Conservation (phyloP, 148 eudicot genomes). For the Silene uniflora region DNA sequence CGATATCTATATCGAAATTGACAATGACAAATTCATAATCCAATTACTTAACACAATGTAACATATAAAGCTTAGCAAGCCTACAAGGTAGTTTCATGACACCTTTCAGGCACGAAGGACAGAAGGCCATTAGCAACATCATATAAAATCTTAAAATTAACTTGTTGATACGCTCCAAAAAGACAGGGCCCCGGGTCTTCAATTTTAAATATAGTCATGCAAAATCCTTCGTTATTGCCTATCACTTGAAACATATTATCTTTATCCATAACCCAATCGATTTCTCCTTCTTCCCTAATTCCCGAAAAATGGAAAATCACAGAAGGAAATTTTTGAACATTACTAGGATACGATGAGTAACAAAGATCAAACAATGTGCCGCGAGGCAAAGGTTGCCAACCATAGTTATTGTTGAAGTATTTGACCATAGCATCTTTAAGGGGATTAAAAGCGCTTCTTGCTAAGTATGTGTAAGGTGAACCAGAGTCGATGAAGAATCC, state of each 20-base stretch:
- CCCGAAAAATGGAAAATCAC: slow-evolving; percentile 7
- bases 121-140: neutral
- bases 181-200: slow-evolving; percentile 9
- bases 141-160: slow-evolving; percentile 10
- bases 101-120: slow-evolving; percentile 8
- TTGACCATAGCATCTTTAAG: neutral
- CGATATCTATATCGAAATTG: too few species aligned
- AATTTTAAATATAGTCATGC: neutral
- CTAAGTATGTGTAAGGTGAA: slow-evolving; percentile 17
- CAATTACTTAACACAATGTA: too few species aligned
- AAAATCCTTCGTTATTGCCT: neutral
- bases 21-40: too few species aligned
- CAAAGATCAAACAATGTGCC: neutral
- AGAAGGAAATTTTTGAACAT: neutral
- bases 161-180: slow-evolving; percentile 23
- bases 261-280: neutral
- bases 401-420: neutral
- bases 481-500: slow-evolving; percentile 21
- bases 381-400: neutral
- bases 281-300: neutral
- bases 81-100: neutral
- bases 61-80: neutral
- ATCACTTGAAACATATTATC: slow-evolving; percentile 3
- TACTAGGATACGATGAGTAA: slow-evolving; percentile 5
- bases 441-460: slow-evolving; percentile 1